A percentile compares a stretch with the other conserved stretches of the same genome.
Conservation (phyloP, 1,139 yeast genomes). For the Candida albicans region DNA sequence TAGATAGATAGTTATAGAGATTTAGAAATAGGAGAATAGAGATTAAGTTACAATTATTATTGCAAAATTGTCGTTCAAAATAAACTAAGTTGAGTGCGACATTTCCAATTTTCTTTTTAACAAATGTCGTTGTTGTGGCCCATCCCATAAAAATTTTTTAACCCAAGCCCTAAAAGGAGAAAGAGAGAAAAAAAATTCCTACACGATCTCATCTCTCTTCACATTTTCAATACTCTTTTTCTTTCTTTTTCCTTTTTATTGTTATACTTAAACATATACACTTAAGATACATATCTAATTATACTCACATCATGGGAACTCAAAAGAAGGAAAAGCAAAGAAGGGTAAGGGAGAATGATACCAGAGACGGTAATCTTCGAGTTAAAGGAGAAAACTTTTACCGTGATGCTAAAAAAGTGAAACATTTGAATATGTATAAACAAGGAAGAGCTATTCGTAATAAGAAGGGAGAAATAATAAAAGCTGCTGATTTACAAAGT, state of each 20-base stretch:
- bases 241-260: neutral
- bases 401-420: slow-evolving; percentile 89
- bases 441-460: slow-evolving; percentile 86
- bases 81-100: too few species aligned
- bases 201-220: slow-evolving; percentile 2
- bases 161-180: neutral
- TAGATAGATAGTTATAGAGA: neutral
- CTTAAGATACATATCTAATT: too few species aligned
- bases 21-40: neutral
- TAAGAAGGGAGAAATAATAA: slow-evolving; percentile 80
- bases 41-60: too few species aligned
- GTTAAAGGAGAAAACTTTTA: slow-evolving; percentile 97
- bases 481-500: slow-evolving; percentile 87
- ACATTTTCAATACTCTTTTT: neutral
- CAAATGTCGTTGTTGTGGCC: too few species aligned
- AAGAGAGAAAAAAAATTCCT: neutral
- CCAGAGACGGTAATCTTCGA: slow-evolving; percentile 85
- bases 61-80: too few species aligned
- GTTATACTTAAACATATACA: neutral
- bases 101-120: too few species aligned
- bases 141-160: neutral
- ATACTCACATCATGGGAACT: slow-evolving; percentile 74
- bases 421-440: slow-evolving; percentile 88
- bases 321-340: slow-evolving; percentile 89
- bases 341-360: slow-evolving; percentile 77